Evolutionary conservation across 768 basidiomycete species (phyloP).

Genomic region (Hemileccinum impolitum): DNA sequence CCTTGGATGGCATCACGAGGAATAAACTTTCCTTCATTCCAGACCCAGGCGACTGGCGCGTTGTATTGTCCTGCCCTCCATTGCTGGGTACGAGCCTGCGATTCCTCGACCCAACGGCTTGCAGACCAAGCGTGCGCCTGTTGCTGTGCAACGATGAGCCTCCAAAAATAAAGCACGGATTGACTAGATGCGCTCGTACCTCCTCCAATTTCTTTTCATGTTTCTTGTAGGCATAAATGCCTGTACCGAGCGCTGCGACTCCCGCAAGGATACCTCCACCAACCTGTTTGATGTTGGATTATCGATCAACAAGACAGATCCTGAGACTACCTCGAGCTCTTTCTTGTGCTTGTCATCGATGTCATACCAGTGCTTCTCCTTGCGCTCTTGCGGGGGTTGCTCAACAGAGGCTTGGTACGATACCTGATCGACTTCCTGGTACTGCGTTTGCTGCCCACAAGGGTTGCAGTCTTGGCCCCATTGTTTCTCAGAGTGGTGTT

Average conservation of each 20-base stretch:
- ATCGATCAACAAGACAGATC: neutral
- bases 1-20: slow-evolving; percentile 56
- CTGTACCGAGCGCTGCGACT: slow-evolving; percentile 48
- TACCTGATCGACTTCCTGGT: slow-evolving; percentile 24
- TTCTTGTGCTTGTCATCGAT: slow-evolving; percentile 55
- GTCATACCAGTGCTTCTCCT: slow-evolving; percentile 55
- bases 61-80: slow-evolving; percentile 43
- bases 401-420: slow-evolving; percentile 13
- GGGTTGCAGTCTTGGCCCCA: slow-evolving; percentile 18
- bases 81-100: slow-evolving; percentile 48
- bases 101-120: slow-evolving; percentile 54
- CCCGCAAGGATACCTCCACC: slow-evolving; percentile 64
- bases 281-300: slow-evolving; percentile 39
- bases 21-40: slow-evolving; percentile 55
- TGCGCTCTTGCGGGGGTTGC: slow-evolving; percentile 39
- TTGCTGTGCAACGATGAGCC: slow-evolving; percentile 35
- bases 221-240: slow-evolving; percentile 48
- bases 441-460: slow-evolving; percentile 26
- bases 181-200: slow-evolving; percentile 31
- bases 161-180: neutral
- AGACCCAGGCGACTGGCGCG: slow-evolving; percentile 58
- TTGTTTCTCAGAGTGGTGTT: slow-evolving; percentile 16
- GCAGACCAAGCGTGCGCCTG: slow-evolving; percentile 48
- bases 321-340: slow-evolving; percentile 46
- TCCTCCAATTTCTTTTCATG: slow-evolving; percentile 58